Conservation (phyloP, 164 flowering plant genomes). For the Taxillus chinensis region DNA sequence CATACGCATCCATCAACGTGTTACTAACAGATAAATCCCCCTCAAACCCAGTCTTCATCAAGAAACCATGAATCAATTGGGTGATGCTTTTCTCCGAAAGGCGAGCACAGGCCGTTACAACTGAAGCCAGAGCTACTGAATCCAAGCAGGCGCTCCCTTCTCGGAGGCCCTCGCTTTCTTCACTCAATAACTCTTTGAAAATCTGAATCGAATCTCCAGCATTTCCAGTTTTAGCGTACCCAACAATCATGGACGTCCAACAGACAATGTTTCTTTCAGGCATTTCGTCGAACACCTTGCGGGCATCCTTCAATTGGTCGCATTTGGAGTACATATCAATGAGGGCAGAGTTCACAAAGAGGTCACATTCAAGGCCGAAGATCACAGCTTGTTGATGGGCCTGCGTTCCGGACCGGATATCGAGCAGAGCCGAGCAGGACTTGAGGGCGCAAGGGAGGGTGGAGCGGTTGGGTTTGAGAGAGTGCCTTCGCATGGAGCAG, state of each 20-base stretch:
- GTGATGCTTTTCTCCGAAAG: slow-evolving; percentile 28
- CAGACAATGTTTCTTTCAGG: slow-evolving; percentile 56
- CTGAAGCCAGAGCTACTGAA: slow-evolving; percentile 44
- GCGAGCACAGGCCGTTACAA: slow-evolving; percentile 59
- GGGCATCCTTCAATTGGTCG: slow-evolving; percentile 44
- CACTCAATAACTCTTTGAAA: slow-evolving; percentile 51
- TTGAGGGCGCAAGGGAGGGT: slow-evolving; percentile 76
- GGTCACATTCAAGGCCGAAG: slow-evolving; percentile 48
- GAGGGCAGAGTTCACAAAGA: slow-evolving; percentile 72
- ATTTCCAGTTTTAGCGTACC: slow-evolving; percentile 45
- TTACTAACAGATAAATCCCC: slow-evolving; percentile 41
- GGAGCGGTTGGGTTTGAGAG: slow-evolving; percentile 49
- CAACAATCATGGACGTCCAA: slow-evolving; percentile 73
- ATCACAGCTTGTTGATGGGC: slow-evolving; percentile 68
- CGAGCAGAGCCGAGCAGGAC: slow-evolving; percentile 56
- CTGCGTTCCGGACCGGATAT: slow-evolving; percentile 47
- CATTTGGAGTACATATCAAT: slow-evolving; percentile 80
- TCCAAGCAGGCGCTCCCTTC: slow-evolving; percentile 29
- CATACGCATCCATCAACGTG: slow-evolving; percentile 74
- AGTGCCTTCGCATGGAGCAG: slow-evolving; percentile 49
- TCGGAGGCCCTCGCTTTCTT: slow-evolving; percentile 24
- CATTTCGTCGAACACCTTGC: slow-evolving; percentile 58
- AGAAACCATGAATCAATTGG: slow-evolving; percentile 56
- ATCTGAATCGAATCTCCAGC: slow-evolving; percentile 39
- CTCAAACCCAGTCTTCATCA: slow-evolving; percentile 48